These are phyloP conservation scores for Lactarius quietus DNA, from an alignment of 768 basidiomycete species.

Conservation along the genomic window DNA sequence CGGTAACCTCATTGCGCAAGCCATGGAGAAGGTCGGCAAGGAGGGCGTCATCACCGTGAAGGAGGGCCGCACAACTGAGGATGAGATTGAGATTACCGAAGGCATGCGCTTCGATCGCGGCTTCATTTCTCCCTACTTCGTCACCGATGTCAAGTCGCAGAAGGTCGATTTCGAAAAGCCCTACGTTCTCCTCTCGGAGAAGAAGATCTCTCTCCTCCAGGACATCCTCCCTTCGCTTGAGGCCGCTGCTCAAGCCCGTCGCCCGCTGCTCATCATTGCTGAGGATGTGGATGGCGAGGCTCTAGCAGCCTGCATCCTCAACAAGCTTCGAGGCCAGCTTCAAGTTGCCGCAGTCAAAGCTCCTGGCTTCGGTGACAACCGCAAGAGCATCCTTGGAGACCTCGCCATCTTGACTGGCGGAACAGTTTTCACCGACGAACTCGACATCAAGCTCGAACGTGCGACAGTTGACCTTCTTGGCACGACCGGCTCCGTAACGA, in stretches of 20 bases:
- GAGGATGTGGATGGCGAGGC: conserved; percentile 99
- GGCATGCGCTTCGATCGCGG: conserved; percentile 99
- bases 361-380: conserved; percentile 98
- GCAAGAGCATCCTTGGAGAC: conserved; percentile 96
- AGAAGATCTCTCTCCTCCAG: conserved; percentile 94
- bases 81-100: conserved; percentile 99
- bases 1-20: conserved; percentile 92
- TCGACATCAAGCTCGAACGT: conserved; percentile 96
- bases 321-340: conserved; percentile 98
- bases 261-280: conserved; percentile 93
- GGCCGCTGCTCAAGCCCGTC: conserved; percentile 71
- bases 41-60: conserved; percentile 99
- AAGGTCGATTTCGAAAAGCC: conserved; percentile 98
- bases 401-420: conserved; percentile 96
- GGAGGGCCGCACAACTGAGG: conserved; percentile 96
- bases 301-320: conserved; percentile 94
- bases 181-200: conserved; percentile 87
- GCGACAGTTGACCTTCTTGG: conserved; percentile 88
- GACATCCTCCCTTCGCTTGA: conserved; percentile 94
- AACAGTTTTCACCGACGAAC: conserved; percentile 88
- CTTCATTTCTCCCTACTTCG: conserved; percentile 96
- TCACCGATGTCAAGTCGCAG: conserved; percentile 96
- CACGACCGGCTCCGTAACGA: conserved; percentile 83
- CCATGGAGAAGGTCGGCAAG: conserved; percentile 99
- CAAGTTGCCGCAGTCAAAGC: conserved; percentile 94